phyloP scores from a whole-genome alignment of 2,329 filamentous ascomycete species.

The Lachnellula suecica region DNA sequence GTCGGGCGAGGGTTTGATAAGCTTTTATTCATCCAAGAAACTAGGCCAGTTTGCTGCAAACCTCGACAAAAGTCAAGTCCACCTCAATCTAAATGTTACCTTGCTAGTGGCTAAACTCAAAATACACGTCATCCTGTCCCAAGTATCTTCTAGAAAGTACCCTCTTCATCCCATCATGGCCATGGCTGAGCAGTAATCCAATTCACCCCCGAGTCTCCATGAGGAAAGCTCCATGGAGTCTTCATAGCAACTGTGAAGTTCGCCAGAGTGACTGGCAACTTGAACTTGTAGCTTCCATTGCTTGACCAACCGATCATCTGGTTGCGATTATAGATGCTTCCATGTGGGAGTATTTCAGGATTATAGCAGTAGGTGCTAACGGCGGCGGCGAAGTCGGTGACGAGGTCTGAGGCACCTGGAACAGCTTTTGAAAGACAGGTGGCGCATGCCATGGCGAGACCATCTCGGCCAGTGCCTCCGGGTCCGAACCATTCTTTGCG shows the following conservation, averaged over 20 bases:
- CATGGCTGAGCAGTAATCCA: too few relatives aligned
- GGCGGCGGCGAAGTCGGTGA: neutral
- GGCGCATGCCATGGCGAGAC: neutral
- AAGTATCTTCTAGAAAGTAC: too few relatives aligned
- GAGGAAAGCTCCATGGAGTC: neutral
- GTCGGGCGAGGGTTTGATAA: too few relatives aligned
- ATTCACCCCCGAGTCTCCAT: too few relatives aligned
- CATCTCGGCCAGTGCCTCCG: neutral
- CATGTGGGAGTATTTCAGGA: neutral
- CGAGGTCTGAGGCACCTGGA: neutral
- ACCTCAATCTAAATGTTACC: too few relatives aligned
- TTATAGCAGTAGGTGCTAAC: neutral
- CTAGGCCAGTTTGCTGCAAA: too few relatives aligned
- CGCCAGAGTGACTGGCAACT: neutral
- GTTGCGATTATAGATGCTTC: neutral
- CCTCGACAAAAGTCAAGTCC: too few relatives aligned
- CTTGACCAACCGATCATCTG: neutral
- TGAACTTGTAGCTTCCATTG: neutral
- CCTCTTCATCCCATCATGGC: too few relatives aligned
- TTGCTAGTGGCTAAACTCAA: too few relatives aligned
- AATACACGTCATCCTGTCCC: too few relatives aligned
- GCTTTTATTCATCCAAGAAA: too few relatives aligned
- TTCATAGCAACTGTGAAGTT: neutral
- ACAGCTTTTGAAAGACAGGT: neutral
- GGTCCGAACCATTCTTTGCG: neutral